A percentile compares a stretch with the other conserved stretches of the same genome.
Conservation (phyloP, 306 rosid species). For the Cicer judaicum region DNA sequence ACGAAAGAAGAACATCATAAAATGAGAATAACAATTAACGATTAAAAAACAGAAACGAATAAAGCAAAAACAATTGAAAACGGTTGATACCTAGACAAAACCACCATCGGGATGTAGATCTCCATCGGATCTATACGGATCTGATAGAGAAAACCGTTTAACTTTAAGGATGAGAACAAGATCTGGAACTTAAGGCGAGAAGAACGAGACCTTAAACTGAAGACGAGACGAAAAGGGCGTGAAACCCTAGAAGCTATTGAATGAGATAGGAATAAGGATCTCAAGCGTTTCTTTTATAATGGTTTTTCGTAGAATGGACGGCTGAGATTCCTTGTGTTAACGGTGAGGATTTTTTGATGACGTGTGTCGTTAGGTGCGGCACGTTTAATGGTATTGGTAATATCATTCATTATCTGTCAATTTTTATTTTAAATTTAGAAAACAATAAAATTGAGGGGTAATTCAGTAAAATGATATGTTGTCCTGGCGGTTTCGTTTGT, state of each 20-base stretch:
- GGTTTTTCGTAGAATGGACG: slow-evolving; percentile 38
- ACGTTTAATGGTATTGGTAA: background rate
- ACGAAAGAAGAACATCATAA: background rate
- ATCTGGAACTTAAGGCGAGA: background rate
- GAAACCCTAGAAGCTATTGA: background rate
- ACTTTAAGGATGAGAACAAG: background rate
- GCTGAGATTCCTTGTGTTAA: slow-evolving; percentile 40
- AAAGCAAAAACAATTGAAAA: background rate
- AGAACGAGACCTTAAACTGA: background rate
- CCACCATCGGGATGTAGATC: slow-evolving; percentile 39
- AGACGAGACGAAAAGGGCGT: accelerated
- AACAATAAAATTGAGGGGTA: slow-evolving; percentile 27
- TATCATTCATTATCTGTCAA: background rate
- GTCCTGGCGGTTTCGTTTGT: slow-evolving; percentile 15
- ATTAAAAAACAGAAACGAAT: background rate
- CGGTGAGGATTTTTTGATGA: slow-evolving; percentile 36
- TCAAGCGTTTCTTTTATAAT: slow-evolving; percentile 31
- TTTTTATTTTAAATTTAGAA: too few species aligned
- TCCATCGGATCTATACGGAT: slow-evolving; percentile 36
- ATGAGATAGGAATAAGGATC: background rate
- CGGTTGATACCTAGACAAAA: background rate
- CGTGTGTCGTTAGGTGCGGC: slow-evolving; percentile 46
- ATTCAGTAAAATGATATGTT: background rate
- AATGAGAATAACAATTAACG: background rate
- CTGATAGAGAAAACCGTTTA: background rate